Percentiles rank a stretch among this genome's conserved stretches.
These are phyloP conservation scores for Scedosporium minutisporum DNA, from an alignment of 2,329 filamentous ascomycete species.

Conservation along the genomic window DNA sequence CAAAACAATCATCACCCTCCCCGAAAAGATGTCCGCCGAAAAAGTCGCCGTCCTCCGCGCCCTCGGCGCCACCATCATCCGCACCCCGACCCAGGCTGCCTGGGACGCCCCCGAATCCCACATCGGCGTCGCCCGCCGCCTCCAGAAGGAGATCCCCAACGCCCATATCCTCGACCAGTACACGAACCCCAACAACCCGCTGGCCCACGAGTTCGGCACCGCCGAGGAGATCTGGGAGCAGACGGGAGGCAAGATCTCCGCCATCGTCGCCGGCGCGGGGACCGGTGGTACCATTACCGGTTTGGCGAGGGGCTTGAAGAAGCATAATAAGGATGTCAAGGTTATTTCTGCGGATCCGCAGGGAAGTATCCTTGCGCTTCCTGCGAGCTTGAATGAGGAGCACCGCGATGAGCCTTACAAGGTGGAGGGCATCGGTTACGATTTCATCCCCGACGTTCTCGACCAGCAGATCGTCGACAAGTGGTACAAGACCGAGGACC, in stretches of 20 bases:
- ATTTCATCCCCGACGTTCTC: slow-evolving; percentile 93
- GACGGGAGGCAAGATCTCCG: slow-evolving; percentile 71
- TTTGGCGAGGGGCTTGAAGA: slow-evolving; percentile 72
- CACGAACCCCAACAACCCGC: slow-evolving; percentile 79
- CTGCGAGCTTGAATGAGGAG: slow-evolving; percentile 68
- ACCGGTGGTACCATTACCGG: slow-evolving; percentile 95
- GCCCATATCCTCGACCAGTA: slow-evolving; percentile 98
- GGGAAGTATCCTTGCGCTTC: slow-evolving; percentile 82
- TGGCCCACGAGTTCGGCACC: slow-evolving; percentile 88
- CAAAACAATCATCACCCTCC: slow-evolving; percentile 95
- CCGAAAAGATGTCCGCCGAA: slow-evolving; percentile 98
- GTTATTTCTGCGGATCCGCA: slow-evolving; percentile 87
- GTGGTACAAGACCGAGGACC: slow-evolving; percentile 98
- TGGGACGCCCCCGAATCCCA: slow-evolving; percentile 93
- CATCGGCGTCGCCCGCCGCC: slow-evolving; percentile 82
- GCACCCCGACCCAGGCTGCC: slow-evolving; percentile 90
- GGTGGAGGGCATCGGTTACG: slow-evolving; percentile 97
- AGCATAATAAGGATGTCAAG: slow-evolving; percentile 78
- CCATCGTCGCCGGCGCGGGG: slow-evolving; percentile 82
- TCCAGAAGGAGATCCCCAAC: slow-evolving; percentile 93
- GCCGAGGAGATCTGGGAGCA: slow-evolving; percentile 95
- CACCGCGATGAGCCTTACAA: slow-evolving; percentile 82
- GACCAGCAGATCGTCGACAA: slow-evolving; percentile 71
- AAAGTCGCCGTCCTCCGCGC: slow-evolving; percentile 93
- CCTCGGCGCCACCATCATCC: slow-evolving; percentile 92